Evolutionary conservation across 352 stramenopile genomes (phyloP).

Genomic region (Globisporangium alternatum): DNA sequence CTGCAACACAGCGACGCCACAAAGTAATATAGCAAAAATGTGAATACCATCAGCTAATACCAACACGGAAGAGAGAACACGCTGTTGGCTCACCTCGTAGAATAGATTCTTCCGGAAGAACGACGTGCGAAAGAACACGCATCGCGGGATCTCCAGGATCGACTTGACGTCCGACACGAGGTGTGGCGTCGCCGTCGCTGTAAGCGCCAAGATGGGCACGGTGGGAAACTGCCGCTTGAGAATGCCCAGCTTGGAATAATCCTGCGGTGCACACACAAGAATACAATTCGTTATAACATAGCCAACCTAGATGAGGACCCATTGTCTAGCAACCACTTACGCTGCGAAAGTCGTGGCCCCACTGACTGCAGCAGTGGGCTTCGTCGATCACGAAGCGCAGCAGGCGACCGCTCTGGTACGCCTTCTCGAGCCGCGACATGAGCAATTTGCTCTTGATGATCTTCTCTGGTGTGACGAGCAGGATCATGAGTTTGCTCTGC

Average conservation of each 20-base stretch:
- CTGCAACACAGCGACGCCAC: slow-evolving; percentile 17
- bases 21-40: background rate
- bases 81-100: slow-evolving; percentile 67
- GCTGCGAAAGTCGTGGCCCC: slow-evolving; percentile 82
- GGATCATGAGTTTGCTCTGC: slow-evolving; percentile 59
- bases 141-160: slow-evolving; percentile 72
- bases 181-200: slow-evolving; percentile 77
- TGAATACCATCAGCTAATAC: background rate
- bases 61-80: slow-evolving; percentile 19
- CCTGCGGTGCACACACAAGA: slow-evolving; percentile 24
- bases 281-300: background rate
- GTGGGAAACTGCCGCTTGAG: slow-evolving; percentile 88
- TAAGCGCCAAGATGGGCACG: slow-evolving; percentile 91
- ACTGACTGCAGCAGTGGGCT: slow-evolving; percentile 82
- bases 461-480: slow-evolving; percentile 93
- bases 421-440: slow-evolving; percentile 89
- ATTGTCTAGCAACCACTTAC: slow-evolving; percentile 21
- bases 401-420: slow-evolving; percentile 71
- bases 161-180: slow-evolving; percentile 72
- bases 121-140: slow-evolving; percentile 86
- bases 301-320: background rate
- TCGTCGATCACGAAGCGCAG: slow-evolving; percentile 94
- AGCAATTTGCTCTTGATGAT: slow-evolving; percentile 88
- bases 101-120: slow-evolving; percentile 91
- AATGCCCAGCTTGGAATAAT: slow-evolving; percentile 93